phyloP scores from a whole-genome alignment of 2,329 filamentous ascomycete species.

The Claviceps monticola region DNA sequence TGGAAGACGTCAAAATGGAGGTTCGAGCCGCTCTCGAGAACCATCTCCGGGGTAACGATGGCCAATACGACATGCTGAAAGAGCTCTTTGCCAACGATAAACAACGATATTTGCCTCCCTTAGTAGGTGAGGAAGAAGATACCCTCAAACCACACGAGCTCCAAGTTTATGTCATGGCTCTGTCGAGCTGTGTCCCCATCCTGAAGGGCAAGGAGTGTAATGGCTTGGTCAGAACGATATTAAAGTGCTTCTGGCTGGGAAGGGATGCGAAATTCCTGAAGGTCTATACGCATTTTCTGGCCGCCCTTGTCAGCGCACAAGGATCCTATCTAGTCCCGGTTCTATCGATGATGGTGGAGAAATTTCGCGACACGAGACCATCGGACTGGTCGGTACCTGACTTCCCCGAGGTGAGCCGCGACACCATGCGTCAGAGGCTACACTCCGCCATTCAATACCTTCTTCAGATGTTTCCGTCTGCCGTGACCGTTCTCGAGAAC shows the following conservation, averaged over 20 bases:
- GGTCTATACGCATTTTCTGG: constrained; percentile 54
- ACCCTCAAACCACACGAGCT: constrained; percentile 40
- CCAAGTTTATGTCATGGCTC: constrained; percentile 46
- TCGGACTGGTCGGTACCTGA: constrained; percentile 34
- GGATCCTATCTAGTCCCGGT: constrained; percentile 62
- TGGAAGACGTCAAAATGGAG: constrained; percentile 41
- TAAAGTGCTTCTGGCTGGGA: constrained; percentile 51
- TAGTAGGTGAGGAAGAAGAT: constrained; percentile 32
- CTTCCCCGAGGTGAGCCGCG: constrained; percentile 45
- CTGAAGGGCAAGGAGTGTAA: constrained; percentile 44
- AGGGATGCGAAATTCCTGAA: constrained; percentile 51
- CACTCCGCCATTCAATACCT: constrained; percentile 67
- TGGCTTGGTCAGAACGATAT: constrained; percentile 41
- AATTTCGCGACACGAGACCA: constrained; percentile 46
- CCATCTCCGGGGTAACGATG: constrained; percentile 42
- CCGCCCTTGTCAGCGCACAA: constrained; percentile 67
- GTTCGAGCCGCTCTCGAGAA: constrained; percentile 42
- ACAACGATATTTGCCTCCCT: constrained; percentile 23
- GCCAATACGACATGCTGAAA: constrained; percentile 48
- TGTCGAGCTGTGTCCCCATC: constrained; percentile 46
- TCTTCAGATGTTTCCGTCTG: constrained; percentile 68
- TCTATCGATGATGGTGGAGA: constrained; percentile 65
- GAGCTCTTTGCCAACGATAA: constrained; percentile 41
- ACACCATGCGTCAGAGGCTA: constrained; percentile 56
- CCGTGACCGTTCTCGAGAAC: constrained; percentile 53